A percentile compares a stretch with the other conserved stretches of the same genome.
These are phyloP conservation scores for Diplotaxis tenuifolia DNA, from an alignment of 345 rosid species.

Conservation along the genomic window DNA sequence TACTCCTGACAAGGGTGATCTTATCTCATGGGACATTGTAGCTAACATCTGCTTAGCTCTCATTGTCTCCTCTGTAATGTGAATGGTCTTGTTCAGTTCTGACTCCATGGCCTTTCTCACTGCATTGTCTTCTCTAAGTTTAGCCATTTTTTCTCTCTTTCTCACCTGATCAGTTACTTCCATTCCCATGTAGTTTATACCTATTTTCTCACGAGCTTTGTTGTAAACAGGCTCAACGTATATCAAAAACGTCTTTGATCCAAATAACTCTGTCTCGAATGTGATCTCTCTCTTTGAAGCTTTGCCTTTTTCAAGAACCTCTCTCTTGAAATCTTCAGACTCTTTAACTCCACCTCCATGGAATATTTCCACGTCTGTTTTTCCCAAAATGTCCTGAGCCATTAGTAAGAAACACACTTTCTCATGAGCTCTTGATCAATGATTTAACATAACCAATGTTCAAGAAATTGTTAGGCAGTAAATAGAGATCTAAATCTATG, in stretches of 20 bases:
- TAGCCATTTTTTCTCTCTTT: conserved; percentile 83
- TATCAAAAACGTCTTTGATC: conserved; percentile 81
- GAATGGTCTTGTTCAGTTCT: conserved; percentile 88
- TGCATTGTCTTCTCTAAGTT: conserved; percentile 91
- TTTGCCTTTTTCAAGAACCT: conserved; percentile 80
- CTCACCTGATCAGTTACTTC: conserved; percentile 92
- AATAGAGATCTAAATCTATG: too few species aligned
- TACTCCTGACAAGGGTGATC: conserved; percentile 91
- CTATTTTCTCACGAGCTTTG: conserved; percentile 83
- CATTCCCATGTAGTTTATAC: conserved; percentile 96
- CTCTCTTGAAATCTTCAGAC: conserved; percentile 88
- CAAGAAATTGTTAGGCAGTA: too few species aligned
- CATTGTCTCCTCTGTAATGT: conserved; percentile 99
- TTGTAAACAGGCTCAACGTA: conserved; percentile 87
- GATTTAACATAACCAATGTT: neutral
- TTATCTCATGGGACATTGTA: conserved; percentile 96
- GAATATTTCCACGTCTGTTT: conserved; percentile 88
- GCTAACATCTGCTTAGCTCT: conserved; percentile 97
- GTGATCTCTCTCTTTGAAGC: conserved; percentile 94
- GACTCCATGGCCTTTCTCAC: conserved; percentile 96
- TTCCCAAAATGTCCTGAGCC: conserved; percentile 79
- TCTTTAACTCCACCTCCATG: conserved; percentile 89
- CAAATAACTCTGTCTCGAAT: conserved; percentile 79
- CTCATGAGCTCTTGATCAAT: neutral
- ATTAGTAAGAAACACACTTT: neutral